A percentile compares a stretch with the other conserved stretches of the same genome.
phyloP scores from a whole-genome alignment of 2,329 filamentous ascomycete genomes.

The Ambrosiella beaveri region DNA sequence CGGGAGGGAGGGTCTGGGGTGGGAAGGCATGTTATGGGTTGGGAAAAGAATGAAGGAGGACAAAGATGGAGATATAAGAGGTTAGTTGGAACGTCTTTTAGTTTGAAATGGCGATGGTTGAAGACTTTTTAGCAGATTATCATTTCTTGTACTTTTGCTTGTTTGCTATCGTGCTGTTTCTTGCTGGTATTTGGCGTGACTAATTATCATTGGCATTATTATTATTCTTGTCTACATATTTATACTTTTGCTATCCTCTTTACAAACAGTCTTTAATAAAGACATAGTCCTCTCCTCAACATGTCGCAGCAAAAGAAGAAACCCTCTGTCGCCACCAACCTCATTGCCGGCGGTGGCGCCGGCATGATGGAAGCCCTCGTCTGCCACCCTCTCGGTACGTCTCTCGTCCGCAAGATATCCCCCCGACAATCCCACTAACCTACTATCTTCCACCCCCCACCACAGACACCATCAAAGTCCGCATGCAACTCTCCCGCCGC shows the following conservation, averaged over 20 bases:
- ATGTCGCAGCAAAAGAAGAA: slow-evolving; percentile 32
- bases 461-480: slow-evolving; percentile 89
- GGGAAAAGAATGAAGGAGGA: too few relatives aligned
- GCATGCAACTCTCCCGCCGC: slow-evolving; percentile 91
- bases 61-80: too few relatives aligned
- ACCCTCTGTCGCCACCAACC: slow-evolving; percentile 75
- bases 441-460: neutral
- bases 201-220: too few relatives aligned
- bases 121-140: too few relatives aligned
- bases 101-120: too few relatives aligned
- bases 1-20: neutral
- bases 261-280: too few relatives aligned
- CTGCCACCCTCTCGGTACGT: slow-evolving; percentile 76
- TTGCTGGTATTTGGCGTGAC: too few relatives aligned
- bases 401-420: slow-evolving; percentile 16
- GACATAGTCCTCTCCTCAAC: slow-evolving; percentile 7
- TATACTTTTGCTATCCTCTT: too few relatives aligned
- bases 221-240: too few relatives aligned
- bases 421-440: slow-evolving; percentile 11
- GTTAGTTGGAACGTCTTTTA: too few relatives aligned
- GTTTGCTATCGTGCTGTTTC: too few relatives aligned
- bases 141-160: too few relatives aligned
- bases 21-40: neutral
- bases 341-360: slow-evolving; percentile 89
- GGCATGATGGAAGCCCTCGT: slow-evolving; percentile 98